phyloP scores from a whole-genome alignment of 2,329 filamentous ascomycete genomes.

The Pyricularia sp. region DNA sequence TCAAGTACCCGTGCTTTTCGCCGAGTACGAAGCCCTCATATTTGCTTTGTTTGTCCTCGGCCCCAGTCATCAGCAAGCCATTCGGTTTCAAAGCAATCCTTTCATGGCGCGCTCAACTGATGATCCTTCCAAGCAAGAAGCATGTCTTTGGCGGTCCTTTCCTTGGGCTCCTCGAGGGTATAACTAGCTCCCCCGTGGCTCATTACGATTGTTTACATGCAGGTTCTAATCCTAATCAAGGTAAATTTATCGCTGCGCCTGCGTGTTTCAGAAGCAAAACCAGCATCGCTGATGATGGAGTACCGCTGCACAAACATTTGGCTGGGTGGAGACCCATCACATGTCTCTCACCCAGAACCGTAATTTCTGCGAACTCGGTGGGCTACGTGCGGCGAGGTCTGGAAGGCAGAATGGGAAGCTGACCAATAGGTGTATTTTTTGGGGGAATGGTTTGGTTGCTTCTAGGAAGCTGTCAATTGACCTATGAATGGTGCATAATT shows the following conservation, averaged over 20 bases:
- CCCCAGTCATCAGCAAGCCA: no score
- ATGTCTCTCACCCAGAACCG: background rate
- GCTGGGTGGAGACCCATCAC: background rate
- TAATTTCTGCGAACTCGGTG: background rate
- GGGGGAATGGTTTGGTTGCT: background rate
- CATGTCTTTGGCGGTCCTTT: background rate
- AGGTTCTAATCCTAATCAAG: background rate
- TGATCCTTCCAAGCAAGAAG: background rate
- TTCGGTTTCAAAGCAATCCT: background rate
- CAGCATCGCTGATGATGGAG: background rate
- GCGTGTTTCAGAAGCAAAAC: background rate
- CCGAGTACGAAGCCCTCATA: slow-evolving; percentile 2
- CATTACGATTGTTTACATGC: background rate
- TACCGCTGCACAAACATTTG: background rate
- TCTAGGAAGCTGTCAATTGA: background rate
- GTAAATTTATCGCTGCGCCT: background rate
- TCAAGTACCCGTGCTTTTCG: background rate
- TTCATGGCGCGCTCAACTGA: background rate
- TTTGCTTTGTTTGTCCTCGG: background rate
- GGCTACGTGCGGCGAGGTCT: background rate
- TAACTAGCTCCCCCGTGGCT: background rate
- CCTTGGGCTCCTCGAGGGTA: background rate
- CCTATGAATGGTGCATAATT: background rate
- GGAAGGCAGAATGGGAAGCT: background rate
- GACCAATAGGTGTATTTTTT: background rate